Percentiles rank a stretch among this genome's conserved stretches.
These are phyloP conservation scores for Xylaria scruposa DNA, from an alignment of 495 filamentous ascomycete species.

Conservation along the genomic window DNA sequence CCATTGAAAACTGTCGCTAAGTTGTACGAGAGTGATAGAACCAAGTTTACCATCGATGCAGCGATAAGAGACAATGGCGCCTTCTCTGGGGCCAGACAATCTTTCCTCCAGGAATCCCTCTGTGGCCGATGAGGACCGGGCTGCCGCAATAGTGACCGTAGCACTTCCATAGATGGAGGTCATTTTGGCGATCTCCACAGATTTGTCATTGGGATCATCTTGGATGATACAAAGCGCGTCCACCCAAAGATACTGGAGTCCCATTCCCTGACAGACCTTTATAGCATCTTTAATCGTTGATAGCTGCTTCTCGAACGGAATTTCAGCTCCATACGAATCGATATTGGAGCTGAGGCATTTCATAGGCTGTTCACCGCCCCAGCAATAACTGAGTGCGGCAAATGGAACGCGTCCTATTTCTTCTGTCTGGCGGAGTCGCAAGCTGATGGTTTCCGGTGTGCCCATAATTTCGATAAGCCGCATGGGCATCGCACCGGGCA, in stretches of 20 bases:
- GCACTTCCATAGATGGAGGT: not conserved
- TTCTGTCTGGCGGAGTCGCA: not conserved
- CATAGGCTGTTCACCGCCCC: not conserved
- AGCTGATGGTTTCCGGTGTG: not conserved
- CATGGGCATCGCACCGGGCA: not conserved
- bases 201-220: conserved; percentile 1
- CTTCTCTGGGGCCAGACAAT: not conserved
- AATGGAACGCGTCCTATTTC: not conserved
- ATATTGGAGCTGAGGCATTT: not conserved
- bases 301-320: not conserved
- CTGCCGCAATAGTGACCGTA: not conserved
- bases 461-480: not conserved
- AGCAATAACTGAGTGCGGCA: not conserved
- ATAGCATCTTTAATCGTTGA: not conserved
- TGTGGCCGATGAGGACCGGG: not conserved
- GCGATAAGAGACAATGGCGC: not conserved
- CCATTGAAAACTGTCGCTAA: not conserved
- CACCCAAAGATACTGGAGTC: not conserved
- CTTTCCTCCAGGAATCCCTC: not conserved
- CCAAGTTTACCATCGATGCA: not conserved
- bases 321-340: not conserved
- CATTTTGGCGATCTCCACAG: not conserved
- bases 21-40: not conserved
- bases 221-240: not conserved
- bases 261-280: not conserved